Base-by-base conservation (phyloP, 1,284 basidiomycete species). In the Moniliophthora roreri region DNA sequence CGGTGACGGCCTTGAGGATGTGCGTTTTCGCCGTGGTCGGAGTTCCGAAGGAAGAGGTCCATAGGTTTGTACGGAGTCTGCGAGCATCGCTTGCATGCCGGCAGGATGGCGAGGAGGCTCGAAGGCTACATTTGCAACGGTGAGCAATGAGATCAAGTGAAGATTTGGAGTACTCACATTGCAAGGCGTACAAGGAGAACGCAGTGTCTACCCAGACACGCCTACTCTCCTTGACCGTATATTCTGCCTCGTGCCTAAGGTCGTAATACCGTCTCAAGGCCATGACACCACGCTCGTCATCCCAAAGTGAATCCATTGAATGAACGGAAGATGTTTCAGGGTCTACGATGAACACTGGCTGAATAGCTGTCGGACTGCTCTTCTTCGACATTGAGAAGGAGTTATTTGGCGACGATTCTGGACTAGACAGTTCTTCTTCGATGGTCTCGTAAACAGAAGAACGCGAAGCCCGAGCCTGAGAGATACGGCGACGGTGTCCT, bases 381-480 rank as follows among this genome's bases (percentile, higher is more conserved):
- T 67, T 71, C 58, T 63, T 70, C 8, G 68, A 66, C 6, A 56
- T 48, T 15, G 66, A 28, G 0, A 69, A 62, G 45, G 66, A 66
- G 16, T 64, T 55, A 0, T 34, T 28, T 1, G 55, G 55, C 3
- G 51, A 53, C n/a, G 48, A 51, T 34, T 20, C 26, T 1, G 76
- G 70, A 46, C 68, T 71, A 1, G 75, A 74, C 6, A 75, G 65
- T 58, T 91, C 89, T 58, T 91, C 88, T 48, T 88, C 76, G 51
- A 92, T 91, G 0, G 85, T 90, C 63, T 90, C 88, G 56, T 89
- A 90, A 1, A 89, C 76, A 0, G 89, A 91, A 0, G 82, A 73
- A 2, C 85, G 76, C 9, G 86, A 86, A 11, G 78, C 77, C 21
- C 78, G 80, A 41, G 78, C 76, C 51, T 83, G 77, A 10, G 87